These are phyloP conservation scores for Pneumocystis sp. DNA, from an alignment of 1,139 yeast species.

Conservation along the genomic window DNA sequence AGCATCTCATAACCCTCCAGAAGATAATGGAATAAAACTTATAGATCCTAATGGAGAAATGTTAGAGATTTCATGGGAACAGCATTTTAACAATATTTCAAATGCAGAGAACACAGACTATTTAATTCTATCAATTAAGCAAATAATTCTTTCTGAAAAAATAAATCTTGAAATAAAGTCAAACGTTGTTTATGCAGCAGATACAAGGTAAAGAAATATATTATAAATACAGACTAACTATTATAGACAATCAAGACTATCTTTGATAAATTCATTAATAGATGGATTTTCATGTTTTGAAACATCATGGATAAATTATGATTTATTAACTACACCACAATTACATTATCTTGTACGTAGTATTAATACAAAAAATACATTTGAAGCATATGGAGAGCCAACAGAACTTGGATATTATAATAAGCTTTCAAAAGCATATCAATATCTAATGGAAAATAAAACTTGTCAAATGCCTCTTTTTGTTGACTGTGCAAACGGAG, in stretches of 20 bases:
- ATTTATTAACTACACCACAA: conserved; percentile 82
- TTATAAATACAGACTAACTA: conserved; percentile 11
- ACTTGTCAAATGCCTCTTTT: conserved; percentile 21
- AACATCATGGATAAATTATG: conserved; percentile 41
- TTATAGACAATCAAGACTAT: conserved; percentile 68
- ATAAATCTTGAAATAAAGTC: conserved; percentile 31
- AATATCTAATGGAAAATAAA: conserved; percentile 17
- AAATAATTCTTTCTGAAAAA: conserved; percentile 21
- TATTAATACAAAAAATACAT: conserved; percentile 32
- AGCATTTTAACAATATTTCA: conserved; percentile 64
- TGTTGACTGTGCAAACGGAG: conserved; percentile 61
- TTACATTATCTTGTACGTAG: conserved; percentile 74
- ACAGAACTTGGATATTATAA: conserved; percentile 57
- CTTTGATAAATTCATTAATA: conserved; percentile 44
- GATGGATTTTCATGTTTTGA: conserved; percentile 46
- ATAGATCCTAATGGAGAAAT: conserved; percentile 50
- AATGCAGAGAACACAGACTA: conserved; percentile 36
- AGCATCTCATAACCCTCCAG: conserved; percentile 92
- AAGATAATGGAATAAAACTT: conserved; percentile 89
- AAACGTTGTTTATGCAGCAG: conserved; percentile 39
- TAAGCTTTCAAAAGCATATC: conserved; percentile 41
- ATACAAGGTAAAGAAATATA: conserved; percentile 21
- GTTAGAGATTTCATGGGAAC: conserved; percentile 47
- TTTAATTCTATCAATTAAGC: conserved; percentile 23
- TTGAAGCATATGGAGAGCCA: conserved; percentile 42